Percentiles rank a stretch among this genome's conserved stretches.
Evolutionary conservation across 2,329 filamentous ascomycete species (phyloP).

Genomic region (Fusarium austroafricanum): DNA sequence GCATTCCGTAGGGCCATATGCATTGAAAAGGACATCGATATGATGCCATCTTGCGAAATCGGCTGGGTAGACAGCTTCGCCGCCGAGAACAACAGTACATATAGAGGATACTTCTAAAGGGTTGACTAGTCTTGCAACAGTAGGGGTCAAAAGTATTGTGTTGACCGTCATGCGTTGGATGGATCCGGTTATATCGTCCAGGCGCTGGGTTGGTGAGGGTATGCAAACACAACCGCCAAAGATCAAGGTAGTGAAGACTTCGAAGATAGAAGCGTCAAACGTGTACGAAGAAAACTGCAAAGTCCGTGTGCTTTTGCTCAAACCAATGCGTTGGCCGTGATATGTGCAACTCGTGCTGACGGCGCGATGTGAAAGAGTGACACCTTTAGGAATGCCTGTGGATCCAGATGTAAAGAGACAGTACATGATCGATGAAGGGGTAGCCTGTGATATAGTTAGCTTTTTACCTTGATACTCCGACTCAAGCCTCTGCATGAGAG

Average conservation of each 20-base stretch:
- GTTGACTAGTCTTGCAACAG: neutral
- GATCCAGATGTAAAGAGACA: slow-evolving; percentile 45
- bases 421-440: slow-evolving; percentile 26
- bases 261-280: slow-evolving; percentile 8
- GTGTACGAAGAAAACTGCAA: slow-evolving; percentile 24
- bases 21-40: neutral
- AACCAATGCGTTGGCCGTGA: neutral
- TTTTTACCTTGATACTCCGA: neutral
- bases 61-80: neutral
- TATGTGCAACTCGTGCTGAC: slow-evolving; percentile 24
- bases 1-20: slow-evolving; percentile 11
- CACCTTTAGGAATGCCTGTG: slow-evolving; percentile 41
- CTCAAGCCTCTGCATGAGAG: neutral
- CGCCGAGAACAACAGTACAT: neutral
- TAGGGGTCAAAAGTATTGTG: neutral
- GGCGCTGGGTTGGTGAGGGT: slow-evolving; percentile 7
- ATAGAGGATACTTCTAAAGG: neutral
- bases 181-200: slow-evolving; percentile 1
- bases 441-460: too few species aligned
- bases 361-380: slow-evolving; percentile 34
- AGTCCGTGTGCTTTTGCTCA: slow-evolving; percentile 2
- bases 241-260: slow-evolving; percentile 14
- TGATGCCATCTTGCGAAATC: neutral
- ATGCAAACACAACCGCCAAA: slow-evolving; percentile 23
- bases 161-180: neutral